phyloP scores from a whole-genome alignment of 495 filamentous ascomycete genomes.

The Tuber brumale region DNA sequence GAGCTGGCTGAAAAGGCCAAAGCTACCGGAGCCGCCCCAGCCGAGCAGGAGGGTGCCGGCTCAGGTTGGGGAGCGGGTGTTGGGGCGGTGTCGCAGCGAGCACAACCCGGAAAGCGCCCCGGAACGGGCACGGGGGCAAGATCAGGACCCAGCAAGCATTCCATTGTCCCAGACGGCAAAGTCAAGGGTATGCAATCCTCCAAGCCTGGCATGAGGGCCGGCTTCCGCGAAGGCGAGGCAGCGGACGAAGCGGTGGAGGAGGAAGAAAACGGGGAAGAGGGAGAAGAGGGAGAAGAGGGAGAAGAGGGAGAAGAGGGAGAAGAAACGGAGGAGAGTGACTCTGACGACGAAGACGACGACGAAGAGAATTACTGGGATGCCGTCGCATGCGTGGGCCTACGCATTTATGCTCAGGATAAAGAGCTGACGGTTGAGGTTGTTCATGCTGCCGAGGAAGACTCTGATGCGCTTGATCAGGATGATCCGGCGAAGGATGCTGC shows the following conservation, averaged over 20 bases:
- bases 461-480: constrained; percentile 33
- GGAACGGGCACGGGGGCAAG: neutral
- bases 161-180: neutral
- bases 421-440: constrained; percentile 22
- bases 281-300: neutral
- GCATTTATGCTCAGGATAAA: constrained; percentile 32
- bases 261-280: neutral
- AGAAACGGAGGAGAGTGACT: constrained; percentile 13
- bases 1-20: constrained; percentile 7
- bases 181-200: neutral
- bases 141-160: neutral
- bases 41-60: constrained; percentile 2
- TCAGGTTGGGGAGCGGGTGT: neutral
- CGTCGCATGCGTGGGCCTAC: constrained; percentile 33
- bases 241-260: constrained; percentile 10
- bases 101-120: too few relatives aligned
- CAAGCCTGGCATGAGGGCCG: neutral
- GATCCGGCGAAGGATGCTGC: constrained; percentile 21
- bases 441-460: constrained; percentile 6
- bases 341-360: constrained; percentile 15
- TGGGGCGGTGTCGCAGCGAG: neutral
- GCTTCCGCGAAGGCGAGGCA: neutral
- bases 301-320: neutral
- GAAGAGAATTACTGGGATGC: constrained; percentile 29
- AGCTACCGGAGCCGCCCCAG: neutral